These are phyloP conservation scores for Botrytis porri DNA, from an alignment of 2,329 filamentous ascomycete species.

Conservation along the genomic window DNA sequence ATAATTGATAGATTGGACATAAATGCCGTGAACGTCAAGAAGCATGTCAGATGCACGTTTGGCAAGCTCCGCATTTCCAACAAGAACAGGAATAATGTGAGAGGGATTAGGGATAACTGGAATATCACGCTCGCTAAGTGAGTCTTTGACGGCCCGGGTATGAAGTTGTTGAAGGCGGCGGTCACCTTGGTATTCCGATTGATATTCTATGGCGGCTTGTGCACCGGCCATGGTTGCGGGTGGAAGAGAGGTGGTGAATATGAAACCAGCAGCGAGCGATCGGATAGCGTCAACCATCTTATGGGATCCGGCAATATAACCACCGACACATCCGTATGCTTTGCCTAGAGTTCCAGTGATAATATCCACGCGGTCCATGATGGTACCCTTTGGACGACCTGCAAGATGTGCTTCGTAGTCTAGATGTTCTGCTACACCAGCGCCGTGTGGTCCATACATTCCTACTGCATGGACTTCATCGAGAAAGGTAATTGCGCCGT, in stretches of 20 bases:
- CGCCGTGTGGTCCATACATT: conserved; percentile 96
- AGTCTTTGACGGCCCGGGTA: conserved; percentile 89
- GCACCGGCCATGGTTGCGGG: conserved; percentile 97
- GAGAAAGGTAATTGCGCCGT: conserved; percentile 94
- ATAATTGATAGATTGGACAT: conserved; percentile 99
- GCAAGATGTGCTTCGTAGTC: conserved; percentile 84
- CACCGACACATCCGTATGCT: conserved; percentile 95
- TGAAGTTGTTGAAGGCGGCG: conserved; percentile 92
- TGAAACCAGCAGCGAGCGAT: conserved; percentile 93
- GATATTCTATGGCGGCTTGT: conserved; percentile 87
- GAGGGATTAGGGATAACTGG: conserved; percentile 97
- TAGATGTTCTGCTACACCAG: conserved; percentile 94
- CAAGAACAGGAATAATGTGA: conserved; percentile 90
- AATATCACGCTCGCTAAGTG: conserved; percentile 74
- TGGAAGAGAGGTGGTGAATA: conserved; percentile 95
- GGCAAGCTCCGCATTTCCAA: conserved; percentile 89
- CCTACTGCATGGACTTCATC: conserved; percentile 99
- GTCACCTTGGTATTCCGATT: conserved; percentile 80
- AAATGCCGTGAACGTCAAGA: conserved; percentile 85
- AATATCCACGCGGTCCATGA: conserved; percentile 96
- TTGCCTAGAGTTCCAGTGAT: conserved; percentile 97
- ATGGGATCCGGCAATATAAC: conserved; percentile 89
- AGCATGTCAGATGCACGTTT: conserved; percentile 91
- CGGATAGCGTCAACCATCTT: conserved; percentile 90
- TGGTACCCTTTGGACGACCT: conserved; percentile 72